These are phyloP conservation scores for Cyberlindnera nakhonratchasimensis DNA, from an alignment of 805 yeast species.

Conservation along the genomic window DNA sequence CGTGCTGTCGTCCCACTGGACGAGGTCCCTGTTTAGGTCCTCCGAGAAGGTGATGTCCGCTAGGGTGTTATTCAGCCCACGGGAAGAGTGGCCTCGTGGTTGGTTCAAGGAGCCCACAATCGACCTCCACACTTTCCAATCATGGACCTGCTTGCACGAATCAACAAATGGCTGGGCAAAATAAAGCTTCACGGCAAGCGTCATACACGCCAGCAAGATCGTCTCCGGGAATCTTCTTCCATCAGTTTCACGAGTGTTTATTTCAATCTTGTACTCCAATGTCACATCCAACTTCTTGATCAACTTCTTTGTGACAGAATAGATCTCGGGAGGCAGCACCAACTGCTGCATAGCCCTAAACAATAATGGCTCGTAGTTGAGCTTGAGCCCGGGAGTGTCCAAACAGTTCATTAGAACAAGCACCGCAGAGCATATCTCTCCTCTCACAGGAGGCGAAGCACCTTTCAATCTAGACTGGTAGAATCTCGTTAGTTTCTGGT, in stretches of 20 bases:
- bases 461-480: conserved; percentile 37
- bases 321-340: conserved; percentile 49
- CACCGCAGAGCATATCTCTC: conserved; percentile 34
- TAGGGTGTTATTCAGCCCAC: conserved; percentile 13
- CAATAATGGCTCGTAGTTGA: conserved; percentile 38
- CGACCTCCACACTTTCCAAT: conserved; percentile 20
- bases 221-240: conserved; percentile 27
- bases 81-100: conserved; percentile 5
- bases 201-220: conserved; percentile 11
- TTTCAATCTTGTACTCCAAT: conserved; percentile 1
- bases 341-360: conserved; percentile 40
- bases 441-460: conserved; percentile 34
- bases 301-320: conserved; percentile 32
- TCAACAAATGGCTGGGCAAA: conserved; percentile 16
- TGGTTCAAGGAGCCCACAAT: conserved; percentile 5
- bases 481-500: conserved; percentile 37
- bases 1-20: conserved; percentile 46
- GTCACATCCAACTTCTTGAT: conserved; percentile 22
- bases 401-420: conserved; percentile 11
- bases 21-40: conserved; percentile 34
- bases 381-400: conserved; percentile 3
- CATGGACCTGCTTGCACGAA: conserved; percentile 1
- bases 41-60: conserved; percentile 16
- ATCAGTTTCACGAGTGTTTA: not conserved
- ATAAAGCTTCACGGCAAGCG: conserved; percentile 23